A percentile compares a stretch with the other conserved stretches of the same genome.
Conservation (phyloP, 2,329 filamentous ascomycete genomes). For the Trichophyton schoenleinii region DNA sequence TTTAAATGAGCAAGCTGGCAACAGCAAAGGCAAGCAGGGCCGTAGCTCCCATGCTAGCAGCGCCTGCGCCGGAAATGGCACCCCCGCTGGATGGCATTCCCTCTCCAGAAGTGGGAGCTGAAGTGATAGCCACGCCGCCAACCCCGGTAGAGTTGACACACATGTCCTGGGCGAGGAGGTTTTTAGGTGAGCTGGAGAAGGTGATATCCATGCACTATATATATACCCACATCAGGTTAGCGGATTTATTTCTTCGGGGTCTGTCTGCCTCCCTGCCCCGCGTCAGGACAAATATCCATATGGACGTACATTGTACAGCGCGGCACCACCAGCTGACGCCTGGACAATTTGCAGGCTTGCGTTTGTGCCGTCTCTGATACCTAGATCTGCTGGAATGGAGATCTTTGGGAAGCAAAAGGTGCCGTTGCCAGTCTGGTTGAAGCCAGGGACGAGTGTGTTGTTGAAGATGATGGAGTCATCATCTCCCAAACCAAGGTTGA, state of each 20-base stretch:
- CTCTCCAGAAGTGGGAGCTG: neutral
- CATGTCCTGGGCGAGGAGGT: conserved; percentile 23
- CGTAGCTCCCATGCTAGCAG: neutral
- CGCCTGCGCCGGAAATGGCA: neutral
- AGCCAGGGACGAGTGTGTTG: conserved; percentile 30
- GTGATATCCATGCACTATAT: conserved; percentile 34
- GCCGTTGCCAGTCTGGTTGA: conserved; percentile 38
- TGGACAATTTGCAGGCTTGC: conserved; percentile 37
- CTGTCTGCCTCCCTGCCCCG: no score
- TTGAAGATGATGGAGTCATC: conserved; percentile 33
- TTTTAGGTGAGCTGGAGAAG: conserved; percentile 27
- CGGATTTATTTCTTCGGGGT: no score
- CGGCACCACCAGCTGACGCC: conserved; percentile 27
- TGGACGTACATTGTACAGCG: conserved; percentile 36
- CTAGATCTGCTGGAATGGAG: conserved; percentile 19
- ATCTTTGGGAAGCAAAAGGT: conserved; percentile 35
- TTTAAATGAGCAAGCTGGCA: neutral
- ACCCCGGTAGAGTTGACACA: conserved; percentile 32
- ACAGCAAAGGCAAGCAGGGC: neutral
- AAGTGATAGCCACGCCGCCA: conserved; percentile 18
- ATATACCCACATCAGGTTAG: neutral
- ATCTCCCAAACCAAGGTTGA: conserved; percentile 35
- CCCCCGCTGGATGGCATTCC: neutral
- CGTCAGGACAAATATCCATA: no score
- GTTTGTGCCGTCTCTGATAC: conserved; percentile 26